These are phyloP conservation scores for Solanum chaucha DNA, from an alignment of 257 asterid species.

Conservation along the genomic window DNA sequence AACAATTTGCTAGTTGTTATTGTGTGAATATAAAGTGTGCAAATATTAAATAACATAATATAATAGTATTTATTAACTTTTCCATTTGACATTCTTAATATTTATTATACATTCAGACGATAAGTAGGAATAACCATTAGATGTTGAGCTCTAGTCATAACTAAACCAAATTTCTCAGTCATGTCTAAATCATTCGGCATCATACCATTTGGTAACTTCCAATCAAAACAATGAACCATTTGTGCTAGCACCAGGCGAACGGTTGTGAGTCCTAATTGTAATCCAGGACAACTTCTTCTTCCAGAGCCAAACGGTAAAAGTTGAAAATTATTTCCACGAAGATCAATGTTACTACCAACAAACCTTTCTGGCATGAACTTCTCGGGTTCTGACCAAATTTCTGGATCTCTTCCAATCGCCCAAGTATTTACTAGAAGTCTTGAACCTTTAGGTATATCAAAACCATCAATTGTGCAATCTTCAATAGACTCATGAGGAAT, in stretches of 20 bases:
- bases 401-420: slow-evolving; percentile 7
- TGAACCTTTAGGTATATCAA: slow-evolving; percentile 3
- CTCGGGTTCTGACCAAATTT: slow-evolving; percentile 3
- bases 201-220: neutral
- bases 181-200: neutral
- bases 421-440: slow-evolving; percentile 2
- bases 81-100: neutral
- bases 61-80: too few relatives aligned
- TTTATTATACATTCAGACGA: neutral
- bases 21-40: too few relatives aligned
- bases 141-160: neutral
- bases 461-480: slow-evolving; percentile 13
- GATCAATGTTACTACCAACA: neutral
- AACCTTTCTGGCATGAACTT: slow-evolving; percentile 10
- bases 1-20: too few relatives aligned
- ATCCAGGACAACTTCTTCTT: neutral
- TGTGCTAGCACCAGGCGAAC: slow-evolving; percentile 7
- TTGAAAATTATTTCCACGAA: neutral
- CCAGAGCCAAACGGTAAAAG: neutral
- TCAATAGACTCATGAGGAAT: slow-evolving; percentile 11
- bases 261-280: slow-evolving; percentile 3
- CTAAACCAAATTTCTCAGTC: neutral
- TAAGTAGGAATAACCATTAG: neutral
- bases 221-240: neutral
- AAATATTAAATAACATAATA: too few relatives aligned